These are phyloP conservation scores for Vaccinium macrocarpon DNA, from an alignment of 148 eudicot genomes.

Conservation along the genomic window DNA sequence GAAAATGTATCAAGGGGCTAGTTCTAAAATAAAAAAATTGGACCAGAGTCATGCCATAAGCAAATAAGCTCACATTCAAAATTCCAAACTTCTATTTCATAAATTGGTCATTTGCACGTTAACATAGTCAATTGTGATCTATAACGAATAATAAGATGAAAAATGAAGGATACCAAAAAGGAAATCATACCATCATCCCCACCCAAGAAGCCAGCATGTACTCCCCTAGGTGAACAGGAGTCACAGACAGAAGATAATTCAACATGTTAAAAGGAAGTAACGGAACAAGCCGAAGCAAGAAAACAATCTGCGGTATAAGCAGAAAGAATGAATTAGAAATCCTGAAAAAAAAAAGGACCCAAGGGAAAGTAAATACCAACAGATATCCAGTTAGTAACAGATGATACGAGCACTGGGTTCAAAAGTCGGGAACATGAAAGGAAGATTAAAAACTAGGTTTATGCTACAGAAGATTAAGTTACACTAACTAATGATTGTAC, in stretches of 20 bases:
- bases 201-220: conserved; percentile 92
- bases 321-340: conserved; percentile 11
- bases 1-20: background rate
- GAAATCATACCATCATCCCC: conserved; percentile 87
- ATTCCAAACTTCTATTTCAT: background rate
- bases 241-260: conserved; percentile 92
- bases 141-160: background rate
- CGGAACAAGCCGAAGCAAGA: conserved; percentile 93
- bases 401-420: background rate
- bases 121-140: background rate
- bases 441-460: background rate
- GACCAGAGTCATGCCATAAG: background rate
- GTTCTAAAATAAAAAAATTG: background rate
- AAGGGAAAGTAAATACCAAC: background rate
- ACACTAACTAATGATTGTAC: background rate
- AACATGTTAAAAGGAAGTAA: conserved; percentile 85
- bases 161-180: background rate
- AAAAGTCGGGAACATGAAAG: background rate
- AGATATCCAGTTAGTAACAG: background rate
- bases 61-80: background rate
- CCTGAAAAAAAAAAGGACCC: background rate
- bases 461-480: background rate
- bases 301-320: conserved; percentile 62
- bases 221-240: conserved; percentile 73
- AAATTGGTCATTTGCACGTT: background rate